phyloP scores from a whole-genome alignment of 2,329 filamentous ascomycete species.

The Colletotrichum sp. region DNA sequence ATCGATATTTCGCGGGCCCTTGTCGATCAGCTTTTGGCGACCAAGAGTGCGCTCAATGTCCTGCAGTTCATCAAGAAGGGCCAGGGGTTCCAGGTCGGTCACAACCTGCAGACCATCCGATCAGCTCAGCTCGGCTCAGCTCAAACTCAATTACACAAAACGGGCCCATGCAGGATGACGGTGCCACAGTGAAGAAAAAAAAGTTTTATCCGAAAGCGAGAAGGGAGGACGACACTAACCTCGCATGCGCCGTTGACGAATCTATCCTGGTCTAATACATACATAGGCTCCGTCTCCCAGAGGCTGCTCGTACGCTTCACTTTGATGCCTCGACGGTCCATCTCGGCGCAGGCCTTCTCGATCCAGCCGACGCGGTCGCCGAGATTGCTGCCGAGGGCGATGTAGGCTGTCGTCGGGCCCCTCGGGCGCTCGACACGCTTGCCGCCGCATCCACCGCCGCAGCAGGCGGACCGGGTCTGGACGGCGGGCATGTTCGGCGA shows the following conservation, averaged over 20 bases:
- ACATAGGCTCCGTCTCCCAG: slow-evolving; percentile 98
- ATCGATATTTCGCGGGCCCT: slow-evolving; percentile 94
- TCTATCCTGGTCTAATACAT: slow-evolving; percentile 83
- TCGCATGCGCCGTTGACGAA: slow-evolving; percentile 95
- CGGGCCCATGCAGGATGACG: not conserved
- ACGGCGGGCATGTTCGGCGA: slow-evolving; percentile 9
- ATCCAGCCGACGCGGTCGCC: slow-evolving; percentile 87
- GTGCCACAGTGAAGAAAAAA: not conserved
- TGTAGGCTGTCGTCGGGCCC: slow-evolving; percentile 64
- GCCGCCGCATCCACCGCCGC: slow-evolving; percentile 26
- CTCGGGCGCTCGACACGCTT: slow-evolving; percentile 23
- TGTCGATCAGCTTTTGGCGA: slow-evolving; percentile 84
- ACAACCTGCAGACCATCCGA: slow-evolving; percentile 64
- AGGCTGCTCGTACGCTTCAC: slow-evolving; percentile 84
- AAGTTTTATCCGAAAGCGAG: not conserved
- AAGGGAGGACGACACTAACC: slow-evolving; percentile 57
- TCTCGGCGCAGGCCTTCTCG: slow-evolving; percentile 79
- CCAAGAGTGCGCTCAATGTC: slow-evolving; percentile 82
- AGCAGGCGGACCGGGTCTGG: slow-evolving; percentile 30
- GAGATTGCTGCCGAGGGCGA: slow-evolving; percentile 92
- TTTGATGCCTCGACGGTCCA: slow-evolving; percentile 75
- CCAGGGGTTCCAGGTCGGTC: slow-evolving; percentile 76
- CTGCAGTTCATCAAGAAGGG: slow-evolving; percentile 81
- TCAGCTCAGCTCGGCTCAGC: not conserved
- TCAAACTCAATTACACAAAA: not conserved